Evolutionary conservation across 2,329 filamentous ascomycete species (phyloP), one percentile per base, ranked within the genome.

Genomic region (Sclerotiophoma versabilis): DNA sequence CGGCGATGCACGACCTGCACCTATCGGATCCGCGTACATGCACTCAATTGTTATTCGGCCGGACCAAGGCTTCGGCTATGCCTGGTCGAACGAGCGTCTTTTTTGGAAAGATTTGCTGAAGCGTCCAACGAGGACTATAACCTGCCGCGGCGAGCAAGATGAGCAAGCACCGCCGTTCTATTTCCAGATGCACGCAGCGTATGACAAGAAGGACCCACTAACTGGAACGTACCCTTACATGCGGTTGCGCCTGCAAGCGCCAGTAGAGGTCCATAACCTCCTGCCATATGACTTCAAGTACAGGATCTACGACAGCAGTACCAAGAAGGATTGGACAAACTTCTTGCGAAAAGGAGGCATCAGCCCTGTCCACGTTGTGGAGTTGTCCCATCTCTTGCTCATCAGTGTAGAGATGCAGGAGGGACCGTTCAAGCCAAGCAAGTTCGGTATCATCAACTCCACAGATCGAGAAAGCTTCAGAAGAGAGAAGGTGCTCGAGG

Each of bases 251-350:
- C 84, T 99, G 2, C 96, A 92, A 20, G 93, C 95, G 0, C 95
- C 96, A 0, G 86, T 99, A 12, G 93, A 96, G 43, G 83, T 99
- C 4, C 93, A 99, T 74, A 99, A 99, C 63, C 79, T 99, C 36
- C 79, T 99, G 30, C 95, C 95, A 0, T 98, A 95, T 71, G 95
- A 99, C 76, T 99, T 99, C 85, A 98, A 99, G 76, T 99, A 99
- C 75, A 87, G 93, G 49, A 98, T 99, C 49, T 99, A 98, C 70
- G 95, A 99, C 79, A 97, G 96, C 79, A 96, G 96, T 74, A 97
- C 93, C 0, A 96, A 93, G 81, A 96, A 96, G 73, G 95, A 99
- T 73, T 99, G 95, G 95, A 96, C 92, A 4, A 99, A 99, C 74
- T 99, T 99, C 78, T 79, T 99, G 39, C 87, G 95, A 52, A 98